Base-by-base conservation (phyloP, 192 early-diverging fungal species). In the Spinellus fusiger region DNA sequence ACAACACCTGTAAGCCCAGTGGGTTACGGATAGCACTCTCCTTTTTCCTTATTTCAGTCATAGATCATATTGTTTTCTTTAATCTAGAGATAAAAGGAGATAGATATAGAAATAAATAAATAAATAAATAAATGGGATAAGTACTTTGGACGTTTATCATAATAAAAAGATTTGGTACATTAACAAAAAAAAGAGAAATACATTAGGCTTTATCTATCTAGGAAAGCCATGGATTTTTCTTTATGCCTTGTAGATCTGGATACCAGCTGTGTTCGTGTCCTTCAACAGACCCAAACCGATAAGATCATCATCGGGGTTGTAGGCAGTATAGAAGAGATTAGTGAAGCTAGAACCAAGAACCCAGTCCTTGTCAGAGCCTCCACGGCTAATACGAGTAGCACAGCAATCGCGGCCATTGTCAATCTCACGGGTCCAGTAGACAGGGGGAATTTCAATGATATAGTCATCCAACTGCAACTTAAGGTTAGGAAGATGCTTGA, bases 301-400 rank as follows among this genome's bases (percentile, higher is more conserved):
- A 18, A 47, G 34, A 26, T 71, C 63, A 38, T 60, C 54, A n/a
- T 63, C 62, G 44, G 69, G 35, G 51, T 71, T 58, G 55, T 65
- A 71, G 51, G 58, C 61, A 54, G 69, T 65, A 25, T 71, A 71
- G 63, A 71, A 71, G 26, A 63, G 63, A 60, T 71, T 64, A 28
- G 63, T 71, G 28, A 71, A 61, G 34, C 44, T 1, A 15, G 59
- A 56, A 56, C 69, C 69, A 35, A 71, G 57, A 4, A 65, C 58
- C 69, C 69, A 71, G 44, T 71, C 69, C 5, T 12, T 35, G 27
- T 60, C 51, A 40, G 62, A 65, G 37, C 29, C 47, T 51, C 69
- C 64, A 31, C 54, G 56, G 47, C 53, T 47, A 26, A 64, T 44
- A n/a, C 22, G 48, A 46, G 48, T 61, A 10, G 23, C 35, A 61